phyloP scores from a whole-genome alignment of 495 filamentous ascomycete species.

The Chaetomidium leptoderma region DNA sequence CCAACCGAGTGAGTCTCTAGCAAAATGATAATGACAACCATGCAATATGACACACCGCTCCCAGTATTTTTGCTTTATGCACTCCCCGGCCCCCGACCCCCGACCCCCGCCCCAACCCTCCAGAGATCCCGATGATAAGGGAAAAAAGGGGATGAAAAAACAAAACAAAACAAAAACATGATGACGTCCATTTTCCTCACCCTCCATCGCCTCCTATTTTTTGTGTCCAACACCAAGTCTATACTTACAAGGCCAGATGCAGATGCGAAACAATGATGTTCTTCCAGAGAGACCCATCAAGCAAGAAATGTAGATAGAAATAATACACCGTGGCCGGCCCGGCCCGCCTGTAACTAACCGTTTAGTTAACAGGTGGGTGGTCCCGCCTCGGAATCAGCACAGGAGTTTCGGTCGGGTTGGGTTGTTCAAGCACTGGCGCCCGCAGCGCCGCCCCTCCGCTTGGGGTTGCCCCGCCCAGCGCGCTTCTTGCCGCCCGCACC shows the following conservation, averaged over 20 bases:
- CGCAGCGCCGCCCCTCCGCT: slow-evolving; percentile 49
- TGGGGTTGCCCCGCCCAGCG: slow-evolving; percentile 62
- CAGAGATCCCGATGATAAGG: not conserved
- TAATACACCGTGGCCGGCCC: too few relatives aligned
- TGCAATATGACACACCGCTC: not conserved
- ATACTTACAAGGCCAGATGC: not conserved
- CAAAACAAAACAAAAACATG: not conserved
- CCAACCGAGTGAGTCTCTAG: not conserved
- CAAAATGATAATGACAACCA: not conserved
- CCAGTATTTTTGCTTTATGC: not conserved
- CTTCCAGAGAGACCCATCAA: too few relatives aligned
- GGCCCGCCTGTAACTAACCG: too few relatives aligned
- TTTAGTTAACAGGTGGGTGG: too few relatives aligned
- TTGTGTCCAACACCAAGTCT: not conserved
- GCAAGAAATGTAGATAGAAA: not conserved
- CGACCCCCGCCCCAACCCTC: too few relatives aligned
- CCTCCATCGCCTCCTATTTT: not conserved
- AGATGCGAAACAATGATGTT: too few relatives aligned
- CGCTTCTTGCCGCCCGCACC: slow-evolving; percentile 71
- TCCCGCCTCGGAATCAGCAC: too few relatives aligned
- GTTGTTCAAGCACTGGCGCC: not conserved
- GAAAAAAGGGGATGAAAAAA: not conserved
- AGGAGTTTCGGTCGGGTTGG: too few relatives aligned
- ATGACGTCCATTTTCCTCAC: not conserved
- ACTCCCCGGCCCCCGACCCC: not conserved